These are phyloP conservation scores for Ophiocordyceps camponoti-rufipedis DNA, from an alignment of 2,329 filamentous ascomycete genomes.

Conservation along the genomic window DNA sequence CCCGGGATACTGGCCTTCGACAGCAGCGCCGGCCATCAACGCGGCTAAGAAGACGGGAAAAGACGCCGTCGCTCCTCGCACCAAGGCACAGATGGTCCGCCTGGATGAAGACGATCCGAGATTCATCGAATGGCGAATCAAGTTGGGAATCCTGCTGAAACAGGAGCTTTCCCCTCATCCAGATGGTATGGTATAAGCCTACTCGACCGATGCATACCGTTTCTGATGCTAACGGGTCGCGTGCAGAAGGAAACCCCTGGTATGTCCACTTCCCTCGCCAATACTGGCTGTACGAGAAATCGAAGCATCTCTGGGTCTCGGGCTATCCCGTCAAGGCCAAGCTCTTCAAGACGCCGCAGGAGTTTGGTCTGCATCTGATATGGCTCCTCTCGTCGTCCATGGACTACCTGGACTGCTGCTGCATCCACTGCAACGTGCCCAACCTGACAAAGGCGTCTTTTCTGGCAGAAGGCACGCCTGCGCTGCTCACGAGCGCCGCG, in stretches of 20 bases:
- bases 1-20: slow-evolving; percentile 23
- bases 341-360: slow-evolving; percentile 32
- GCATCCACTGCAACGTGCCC: slow-evolving; percentile 26
- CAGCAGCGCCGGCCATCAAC: slow-evolving; percentile 9
- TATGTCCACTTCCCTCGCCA: slow-evolving; percentile 24
- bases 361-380: slow-evolving; percentile 31
- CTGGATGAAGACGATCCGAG: slow-evolving; percentile 23
- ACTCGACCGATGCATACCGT: neutral
- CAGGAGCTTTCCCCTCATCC: slow-evolving; percentile 23
- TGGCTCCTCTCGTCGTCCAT: slow-evolving; percentile 30
- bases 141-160: slow-evolving; percentile 25
- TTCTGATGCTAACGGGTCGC: slow-evolving; percentile 1
- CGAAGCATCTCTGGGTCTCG: slow-evolving; percentile 29
- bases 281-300: slow-evolving; percentile 28
- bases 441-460: slow-evolving; percentile 8
- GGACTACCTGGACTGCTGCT: slow-evolving; percentile 31
- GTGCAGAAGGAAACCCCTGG: slow-evolving; percentile 23
- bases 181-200: slow-evolving; percentile 11
- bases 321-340: slow-evolving; percentile 29
- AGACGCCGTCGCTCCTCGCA: slow-evolving; percentile 14
- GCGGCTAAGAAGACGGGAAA: slow-evolving; percentile 18
- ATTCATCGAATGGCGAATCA: slow-evolving; percentile 25
- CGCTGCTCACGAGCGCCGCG: slow-evolving; percentile 2
- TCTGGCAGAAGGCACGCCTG: slow-evolving; percentile 1
- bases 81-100: slow-evolving; percentile 24